Base-by-base conservation (phyloP, 2,329 filamentous ascomycete species). In the Kalaharituber pfeilii region DNA sequence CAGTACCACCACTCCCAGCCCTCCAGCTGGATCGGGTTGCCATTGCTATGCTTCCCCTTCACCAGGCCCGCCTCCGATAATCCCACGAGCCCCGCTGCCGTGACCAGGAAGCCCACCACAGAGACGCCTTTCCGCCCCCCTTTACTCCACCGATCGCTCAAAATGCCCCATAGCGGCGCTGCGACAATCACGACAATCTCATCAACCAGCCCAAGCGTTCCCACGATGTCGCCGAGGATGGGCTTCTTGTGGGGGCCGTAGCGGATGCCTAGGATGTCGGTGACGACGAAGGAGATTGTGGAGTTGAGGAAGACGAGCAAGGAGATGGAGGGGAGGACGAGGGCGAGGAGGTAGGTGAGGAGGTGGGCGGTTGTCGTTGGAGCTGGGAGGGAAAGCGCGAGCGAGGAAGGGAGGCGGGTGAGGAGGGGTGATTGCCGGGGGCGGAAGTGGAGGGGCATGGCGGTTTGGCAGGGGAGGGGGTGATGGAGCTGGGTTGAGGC, bases 251-350 rank as follows among this genome's bases (percentile, higher is more conserved):
- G 7, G 9, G 13, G 7, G 2, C 47, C 7, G n/a, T 22, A 4
- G n/a, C 42, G 42, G 63, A 83, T 75, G 57, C 83, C 84, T 62
- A 93, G 80, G 58, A 86, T 75, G 67, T 89, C 83, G 57, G 84
- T 89, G 57, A 93, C 80, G 56, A 91, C 83, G 69, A 91, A 93
- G 53, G 82, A 86, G 56, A 91, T 75, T 65, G 80, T 82, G 71
- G 80, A 84, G 72, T 91, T 91, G 59, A 93, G 77, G 70, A 93
- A 93, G 64, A 93, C 86, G 60, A 93, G 81, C 71, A 91, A 91
- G 53, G 83, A 82, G 65, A 93, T 91, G 68, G 81, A 86, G 72
- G 89, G 89, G 62, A 93, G 79, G 57, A 83, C 84, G 64, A 91
- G 83, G 66, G 81, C 82, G 60, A 87, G 75, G 30, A 93, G 78